Base-by-base conservation (phyloP, 805 yeast species). In the Maudiozyma bulderi region DNA sequence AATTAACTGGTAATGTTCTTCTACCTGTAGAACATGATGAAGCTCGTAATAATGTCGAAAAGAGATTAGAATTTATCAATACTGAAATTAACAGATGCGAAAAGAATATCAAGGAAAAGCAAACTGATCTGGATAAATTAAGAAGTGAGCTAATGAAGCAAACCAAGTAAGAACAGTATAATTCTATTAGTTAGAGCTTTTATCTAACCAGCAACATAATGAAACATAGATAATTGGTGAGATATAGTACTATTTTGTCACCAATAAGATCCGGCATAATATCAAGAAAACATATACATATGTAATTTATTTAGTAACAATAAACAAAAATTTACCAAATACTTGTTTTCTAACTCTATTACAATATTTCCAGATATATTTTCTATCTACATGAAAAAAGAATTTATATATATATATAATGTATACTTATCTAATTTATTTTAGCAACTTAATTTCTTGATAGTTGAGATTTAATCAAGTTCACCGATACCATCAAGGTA, bases 1-100 rank as follows among this genome's bases (percentile, higher is more conserved):
- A 93, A 67, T 74, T 90, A 54, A 85, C 91, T 29, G 99, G 99
- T 1, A 95, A 96, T 6, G 89, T 91, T 4, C 73, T 93, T 51
- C 73, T 95, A 52, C 96, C 97, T 2, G 96, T 91, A 60, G 96
- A 89, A 48, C 77, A 77, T 51, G 64, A 64, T 9, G 98, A 93
- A 66, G 95, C 99, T 26, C 79, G 79, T 54, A 56, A 78, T 59
- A 91, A 91, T 60, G 96, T 93, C 35, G 78, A 75, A 35, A 95
- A 91, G 63, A 82, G 99, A 68, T 73, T 93, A 42, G 96, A 89
- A 63, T 95, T 86, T 59, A 93, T 93, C 44, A 73, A 77, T 53
- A 73, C 72, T 39, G 98, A 93, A 68, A 86, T 93, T 50, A 71
- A 71, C 48, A 72, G 91, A 48, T 89, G 86, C 20, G 98, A 91